These are phyloP conservation scores for Rhododendron williamsianum DNA, from an alignment of 148 eudicot species.

Conservation along the genomic window DNA sequence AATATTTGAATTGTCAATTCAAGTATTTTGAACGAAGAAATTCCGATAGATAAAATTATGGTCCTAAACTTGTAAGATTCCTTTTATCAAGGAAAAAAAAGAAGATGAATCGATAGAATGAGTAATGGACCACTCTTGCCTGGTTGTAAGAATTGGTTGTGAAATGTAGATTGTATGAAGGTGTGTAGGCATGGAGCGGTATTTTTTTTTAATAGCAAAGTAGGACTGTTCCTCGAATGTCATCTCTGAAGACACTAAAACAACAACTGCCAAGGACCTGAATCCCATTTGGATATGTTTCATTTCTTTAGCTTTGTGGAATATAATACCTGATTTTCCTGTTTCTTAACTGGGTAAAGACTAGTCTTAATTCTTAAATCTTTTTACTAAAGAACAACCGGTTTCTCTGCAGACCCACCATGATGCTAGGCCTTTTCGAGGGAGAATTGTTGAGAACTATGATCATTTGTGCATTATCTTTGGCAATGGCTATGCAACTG, in stretches of 20 bases:
- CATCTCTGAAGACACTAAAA: background rate
- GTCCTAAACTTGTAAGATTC: background rate
- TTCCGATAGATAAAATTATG: background rate
- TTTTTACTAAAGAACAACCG: background rate
- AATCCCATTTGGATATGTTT: background rate
- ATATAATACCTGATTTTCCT: background rate
- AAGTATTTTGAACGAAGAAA: background rate
- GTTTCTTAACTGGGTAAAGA: background rate
- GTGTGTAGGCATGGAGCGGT: background rate
- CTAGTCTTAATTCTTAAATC: background rate
- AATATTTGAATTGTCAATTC: background rate
- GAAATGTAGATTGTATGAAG: background rate
- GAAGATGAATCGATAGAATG: background rate
- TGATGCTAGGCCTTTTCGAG: slow-evolving; percentile 6
- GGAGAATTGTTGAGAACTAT: slow-evolving; percentile 10
- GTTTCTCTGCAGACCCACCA: slow-evolving; percentile 9
- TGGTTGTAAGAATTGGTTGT: background rate
- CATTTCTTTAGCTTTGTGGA: background rate
- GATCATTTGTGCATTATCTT: slow-evolving; percentile 9
- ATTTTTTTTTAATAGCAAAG: background rate
- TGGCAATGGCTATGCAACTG: slow-evolving; percentile 7
- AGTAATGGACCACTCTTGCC: background rate
- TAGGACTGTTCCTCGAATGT: background rate
- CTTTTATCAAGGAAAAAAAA: background rate
- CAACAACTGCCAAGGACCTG: background rate